phyloP scores from a whole-genome alignment of 164 flowering plant species.

The Vitis rupestris region DNA sequence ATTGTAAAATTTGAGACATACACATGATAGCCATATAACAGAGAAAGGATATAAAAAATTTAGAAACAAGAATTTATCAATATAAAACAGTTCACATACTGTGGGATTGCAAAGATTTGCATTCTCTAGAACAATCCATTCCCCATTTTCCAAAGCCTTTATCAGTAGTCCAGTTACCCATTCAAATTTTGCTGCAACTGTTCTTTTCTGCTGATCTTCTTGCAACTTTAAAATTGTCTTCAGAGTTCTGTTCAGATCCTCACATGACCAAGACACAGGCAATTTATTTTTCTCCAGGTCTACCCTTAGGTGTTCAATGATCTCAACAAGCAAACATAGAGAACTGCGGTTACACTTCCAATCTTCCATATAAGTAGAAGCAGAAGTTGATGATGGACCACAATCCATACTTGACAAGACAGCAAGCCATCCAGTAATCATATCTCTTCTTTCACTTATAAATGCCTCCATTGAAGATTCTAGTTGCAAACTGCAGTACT shows the following conservation, averaged over 20 bases:
- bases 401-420: constrained; percentile 41
- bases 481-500: constrained; percentile 50
- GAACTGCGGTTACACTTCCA: constrained; percentile 33
- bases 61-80: background rate
- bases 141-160: constrained; percentile 91
- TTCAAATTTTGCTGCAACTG: constrained; percentile 75
- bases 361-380: constrained; percentile 24
- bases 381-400: constrained; percentile 20
- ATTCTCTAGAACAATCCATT: constrained; percentile 94
- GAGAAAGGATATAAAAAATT: background rate
- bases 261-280: constrained; percentile 47
- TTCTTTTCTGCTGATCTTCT: constrained; percentile 31
- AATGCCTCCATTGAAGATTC: constrained; percentile 35
- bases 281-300: constrained; percentile 25
- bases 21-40: background rate
- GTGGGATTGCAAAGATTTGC: constrained; percentile 99
- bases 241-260: constrained; percentile 44
- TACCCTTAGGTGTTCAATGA: constrained; percentile 49
- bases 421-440: constrained; percentile 56
- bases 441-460: constrained; percentile 25
- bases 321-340: constrained; percentile 44
- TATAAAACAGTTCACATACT: constrained; percentile 33
- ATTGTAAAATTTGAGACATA: background rate
- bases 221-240: constrained; percentile 48
- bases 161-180: constrained; percentile 84